A percentile compares a stretch with the other conserved stretches of the same genome.
These are phyloP conservation scores for Apiotrichum mycotoxinovorans DNA, from an alignment of 1,284 basidiomycete genomes.

Conservation along the genomic window DNA sequence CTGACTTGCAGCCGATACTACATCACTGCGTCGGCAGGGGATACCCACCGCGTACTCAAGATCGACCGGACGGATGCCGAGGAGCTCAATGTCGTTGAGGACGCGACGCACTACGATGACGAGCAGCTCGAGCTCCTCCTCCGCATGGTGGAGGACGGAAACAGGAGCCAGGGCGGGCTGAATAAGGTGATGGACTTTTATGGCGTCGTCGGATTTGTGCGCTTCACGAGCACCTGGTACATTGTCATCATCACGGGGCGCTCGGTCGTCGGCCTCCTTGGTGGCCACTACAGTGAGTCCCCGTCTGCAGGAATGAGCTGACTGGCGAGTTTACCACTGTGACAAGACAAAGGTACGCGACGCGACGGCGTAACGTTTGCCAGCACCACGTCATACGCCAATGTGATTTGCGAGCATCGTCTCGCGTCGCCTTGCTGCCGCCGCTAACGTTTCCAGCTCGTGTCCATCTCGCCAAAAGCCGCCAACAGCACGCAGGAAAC, in stretches of 20 bases:
- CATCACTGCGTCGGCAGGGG: constrained; percentile 65
- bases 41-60: constrained; percentile 80
- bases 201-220: constrained; percentile 66
- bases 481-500: constrained; percentile 80
- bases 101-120: constrained; percentile 79
- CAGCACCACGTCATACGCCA: not conserved
- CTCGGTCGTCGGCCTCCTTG: constrained; percentile 86
- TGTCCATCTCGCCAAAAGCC: constrained; percentile 43
- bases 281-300: constrained; percentile 73
- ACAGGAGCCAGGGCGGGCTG: constrained; percentile 79
- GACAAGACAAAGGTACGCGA: constrained; percentile 74
- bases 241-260: constrained; percentile 84
- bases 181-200: constrained; percentile 77
- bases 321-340: constrained; percentile 74
- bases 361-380: not conserved
- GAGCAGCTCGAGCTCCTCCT: constrained; percentile 85
- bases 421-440: not conserved
- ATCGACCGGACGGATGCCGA: constrained; percentile 78
- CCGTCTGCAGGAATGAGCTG: not conserved
- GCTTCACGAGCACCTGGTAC: constrained; percentile 88
- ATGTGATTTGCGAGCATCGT: not conserved
- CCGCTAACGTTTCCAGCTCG: constrained; percentile 30
- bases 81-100: constrained; percentile 73
- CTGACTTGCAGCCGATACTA: constrained; percentile 62
- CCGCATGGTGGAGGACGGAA: constrained; percentile 92